Conservation (phyloP, 2,329 filamentous ascomycete genomes). For the Beauveria australis region DNA sequence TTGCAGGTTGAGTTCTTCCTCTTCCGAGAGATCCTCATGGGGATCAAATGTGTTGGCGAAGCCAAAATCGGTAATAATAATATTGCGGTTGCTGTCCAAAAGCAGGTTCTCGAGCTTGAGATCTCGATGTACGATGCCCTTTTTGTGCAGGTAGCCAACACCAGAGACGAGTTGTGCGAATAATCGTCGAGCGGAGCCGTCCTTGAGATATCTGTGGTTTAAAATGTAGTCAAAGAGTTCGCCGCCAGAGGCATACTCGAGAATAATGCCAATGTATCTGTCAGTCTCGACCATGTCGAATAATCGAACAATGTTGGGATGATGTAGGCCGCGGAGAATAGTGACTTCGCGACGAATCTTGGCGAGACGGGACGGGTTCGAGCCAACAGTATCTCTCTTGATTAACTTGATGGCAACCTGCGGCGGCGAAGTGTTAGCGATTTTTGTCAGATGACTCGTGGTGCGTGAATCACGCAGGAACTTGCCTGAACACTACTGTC, state of each 20-base stretch:
- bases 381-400: conserved; percentile 79
- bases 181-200: conserved; percentile 78
- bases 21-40: conserved; percentile 76
- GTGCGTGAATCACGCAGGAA: not conserved
- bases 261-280: conserved; percentile 92
- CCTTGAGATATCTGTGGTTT: conserved; percentile 93
- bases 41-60: conserved; percentile 98
- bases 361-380: conserved; percentile 78
- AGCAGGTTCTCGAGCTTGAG: conserved; percentile 93
- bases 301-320: conserved; percentile 92
- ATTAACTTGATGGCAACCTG: conserved; percentile 97
- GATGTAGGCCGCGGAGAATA: conserved; percentile 78
- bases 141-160: conserved; percentile 95
- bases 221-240: conserved; percentile 98
- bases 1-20: conserved; percentile 78
- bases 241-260: conserved; percentile 95
- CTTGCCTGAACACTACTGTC: conserved; percentile 76
- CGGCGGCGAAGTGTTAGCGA: conserved; percentile 14
- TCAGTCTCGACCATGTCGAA: conserved; percentile 99
- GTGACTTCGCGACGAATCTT: conserved; percentile 98
- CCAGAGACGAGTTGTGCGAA: conserved; percentile 96
- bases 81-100: conserved; percentile 92
- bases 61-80: conserved; percentile 98
- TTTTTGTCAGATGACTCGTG: not conserved
- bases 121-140: conserved; percentile 95